phyloP scores from a whole-genome alignment of 2,329 filamentous ascomycete species.

The Scopulariopsis brevicaulis region DNA sequence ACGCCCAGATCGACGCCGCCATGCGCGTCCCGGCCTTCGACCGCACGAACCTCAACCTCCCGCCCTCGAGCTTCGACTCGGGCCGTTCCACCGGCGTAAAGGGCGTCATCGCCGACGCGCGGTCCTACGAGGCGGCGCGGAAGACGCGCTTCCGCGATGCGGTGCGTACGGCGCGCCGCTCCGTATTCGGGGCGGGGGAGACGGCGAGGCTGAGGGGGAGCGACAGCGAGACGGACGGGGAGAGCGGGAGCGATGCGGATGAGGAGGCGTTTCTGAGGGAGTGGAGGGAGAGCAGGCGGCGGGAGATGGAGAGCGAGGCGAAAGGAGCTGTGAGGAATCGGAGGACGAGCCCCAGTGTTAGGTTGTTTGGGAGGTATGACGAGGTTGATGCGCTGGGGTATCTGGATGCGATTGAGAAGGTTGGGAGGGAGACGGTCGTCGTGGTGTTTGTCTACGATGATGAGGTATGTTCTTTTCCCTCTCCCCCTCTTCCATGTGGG shows the following conservation, averaged over 20 bases:
- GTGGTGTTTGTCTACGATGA: constrained; percentile 91
- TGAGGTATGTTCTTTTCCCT: constrained; percentile 44
- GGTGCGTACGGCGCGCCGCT: constrained; percentile 39
- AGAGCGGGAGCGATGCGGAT: constrained; percentile 53
- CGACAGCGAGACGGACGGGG: constrained; percentile 32
- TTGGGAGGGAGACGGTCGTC: constrained; percentile 67
- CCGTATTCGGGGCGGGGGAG: constrained; percentile 37
- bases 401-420: constrained; percentile 92
- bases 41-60: constrained; percentile 44
- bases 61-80: constrained; percentile 50
- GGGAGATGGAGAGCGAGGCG: constrained; percentile 60
- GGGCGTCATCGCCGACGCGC: constrained; percentile 76
- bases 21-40: constrained; percentile 53
- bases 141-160: constrained; percentile 41
- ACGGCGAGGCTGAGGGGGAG: constrained; percentile 17
- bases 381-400: constrained; percentile 85
- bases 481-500: constrained; percentile 9
- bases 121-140: constrained; percentile 61
- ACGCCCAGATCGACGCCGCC: constrained; percentile 46
- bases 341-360: constrained; percentile 64
- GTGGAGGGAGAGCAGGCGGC: constrained; percentile 73
- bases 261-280: constrained; percentile 73
- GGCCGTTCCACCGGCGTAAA: constrained; percentile 72
- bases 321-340: constrained; percentile 45
- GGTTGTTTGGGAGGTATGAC: constrained; percentile 69